Conservation (phyloP, 1,284 basidiomycete genomes). For the Taiwanofungus camphoratus region DNA sequence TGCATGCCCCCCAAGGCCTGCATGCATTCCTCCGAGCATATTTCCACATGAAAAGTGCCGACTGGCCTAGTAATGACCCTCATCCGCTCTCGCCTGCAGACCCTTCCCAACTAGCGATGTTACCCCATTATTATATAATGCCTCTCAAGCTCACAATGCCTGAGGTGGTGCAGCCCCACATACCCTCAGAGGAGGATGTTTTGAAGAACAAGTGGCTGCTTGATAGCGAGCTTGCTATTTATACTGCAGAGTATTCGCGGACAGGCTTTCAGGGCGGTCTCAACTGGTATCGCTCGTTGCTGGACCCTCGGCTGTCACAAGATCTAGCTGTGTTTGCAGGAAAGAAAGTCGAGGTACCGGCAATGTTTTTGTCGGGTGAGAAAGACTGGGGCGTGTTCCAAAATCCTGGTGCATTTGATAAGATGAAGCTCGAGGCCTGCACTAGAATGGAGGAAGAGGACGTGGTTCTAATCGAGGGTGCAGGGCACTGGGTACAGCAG, state of each 20-base stretch:
- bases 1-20: slow-evolving; percentile 36
- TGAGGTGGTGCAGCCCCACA: slow-evolving; percentile 32
- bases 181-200: slow-evolving; percentile 23
- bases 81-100: slow-evolving; percentile 32
- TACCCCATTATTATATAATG: slow-evolving; percentile 66
- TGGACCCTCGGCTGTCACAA: slow-evolving; percentile 9
- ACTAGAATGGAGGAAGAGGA: slow-evolving; percentile 33
- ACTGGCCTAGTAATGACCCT: slow-evolving; percentile 40
- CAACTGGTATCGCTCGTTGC: slow-evolving; percentile 44
- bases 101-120: slow-evolving; percentile 30
- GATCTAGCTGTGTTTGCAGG: slow-evolving; percentile 25
- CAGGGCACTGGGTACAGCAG: slow-evolving; percentile 61
- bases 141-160: slow-evolving; percentile 47
- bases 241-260: slow-evolving; percentile 40
- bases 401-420: slow-evolving; percentile 40
- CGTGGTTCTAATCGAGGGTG: slow-evolving; percentile 48
- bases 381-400: slow-evolving; percentile 59
- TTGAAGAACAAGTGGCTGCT: slow-evolving; percentile 39
- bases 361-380: slow-evolving; percentile 48
- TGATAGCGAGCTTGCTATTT: slow-evolving; percentile 43
- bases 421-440: slow-evolving; percentile 33
- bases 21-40: slow-evolving; percentile 49
- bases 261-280: slow-evolving; percentile 61
- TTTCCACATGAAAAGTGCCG: slow-evolving; percentile 55
- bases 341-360: slow-evolving; percentile 41